Evolutionary conservation across 2,329 filamentous ascomycete species (phyloP).

Genomic region (Colletotrichum tropicicola): DNA sequence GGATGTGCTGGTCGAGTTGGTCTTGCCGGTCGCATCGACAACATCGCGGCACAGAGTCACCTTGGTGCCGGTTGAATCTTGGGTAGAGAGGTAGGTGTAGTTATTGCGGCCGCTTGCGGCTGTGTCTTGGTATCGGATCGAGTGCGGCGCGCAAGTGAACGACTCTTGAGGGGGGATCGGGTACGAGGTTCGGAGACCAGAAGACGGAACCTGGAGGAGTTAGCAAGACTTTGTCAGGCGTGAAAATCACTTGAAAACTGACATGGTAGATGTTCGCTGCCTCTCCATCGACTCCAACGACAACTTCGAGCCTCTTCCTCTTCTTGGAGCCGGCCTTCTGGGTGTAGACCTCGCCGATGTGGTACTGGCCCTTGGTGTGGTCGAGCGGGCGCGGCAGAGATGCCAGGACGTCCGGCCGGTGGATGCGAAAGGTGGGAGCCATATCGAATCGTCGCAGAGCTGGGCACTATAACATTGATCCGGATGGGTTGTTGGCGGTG

Average conservation of each 20-base stretch:
- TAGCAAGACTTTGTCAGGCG: slow-evolving; percentile 28
- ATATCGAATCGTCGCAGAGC: slow-evolving; percentile 43
- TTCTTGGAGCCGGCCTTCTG: slow-evolving; percentile 66
- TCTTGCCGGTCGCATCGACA: slow-evolving; percentile 59
- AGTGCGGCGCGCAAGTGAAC: slow-evolving; percentile 70
- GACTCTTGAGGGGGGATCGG: slow-evolving; percentile 71
- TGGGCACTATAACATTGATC: background rate
- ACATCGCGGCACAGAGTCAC: slow-evolving; percentile 69
- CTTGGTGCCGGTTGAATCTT: slow-evolving; percentile 55
- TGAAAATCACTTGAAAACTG: slow-evolving; percentile 42
- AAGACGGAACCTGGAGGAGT: slow-evolving; percentile 63
- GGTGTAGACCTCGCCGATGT: slow-evolving; percentile 69
- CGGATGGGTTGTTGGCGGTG: background rate
- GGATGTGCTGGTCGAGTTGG: slow-evolving; percentile 58
- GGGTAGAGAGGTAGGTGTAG: slow-evolving; percentile 69
- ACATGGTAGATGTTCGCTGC: slow-evolving; percentile 74
- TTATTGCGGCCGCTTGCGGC: slow-evolving; percentile 59
- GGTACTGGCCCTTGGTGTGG: slow-evolving; percentile 54
- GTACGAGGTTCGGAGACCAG: slow-evolving; percentile 71
- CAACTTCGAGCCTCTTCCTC: slow-evolving; percentile 70
- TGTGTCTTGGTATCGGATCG: slow-evolving; percentile 61
- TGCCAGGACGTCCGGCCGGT: slow-evolving; percentile 71
- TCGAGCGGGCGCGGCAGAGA: slow-evolving; percentile 67
- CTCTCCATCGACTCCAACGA: slow-evolving; percentile 72
- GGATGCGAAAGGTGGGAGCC: slow-evolving; percentile 69